Base-by-base conservation (phyloP, 2,329 filamentous ascomycete genomes). In the Raffaelea arxii region DNA sequence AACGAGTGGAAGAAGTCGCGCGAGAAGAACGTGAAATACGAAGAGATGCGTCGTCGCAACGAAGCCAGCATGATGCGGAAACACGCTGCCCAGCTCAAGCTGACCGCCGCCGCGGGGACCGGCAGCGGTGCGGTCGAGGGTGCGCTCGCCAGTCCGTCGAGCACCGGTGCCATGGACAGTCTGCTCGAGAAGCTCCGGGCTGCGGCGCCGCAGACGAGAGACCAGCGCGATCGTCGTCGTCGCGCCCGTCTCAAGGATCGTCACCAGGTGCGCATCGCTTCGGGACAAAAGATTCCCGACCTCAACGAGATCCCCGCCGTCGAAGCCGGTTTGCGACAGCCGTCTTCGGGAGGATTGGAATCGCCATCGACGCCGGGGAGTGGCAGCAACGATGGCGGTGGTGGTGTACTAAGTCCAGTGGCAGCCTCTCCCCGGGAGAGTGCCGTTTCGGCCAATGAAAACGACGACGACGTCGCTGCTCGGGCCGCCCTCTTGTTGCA, bases 11-110 rank as follows among this genome's bases (percentile, higher is more conserved):
- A 91, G 84, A 91, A 84, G 77, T 94, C 89, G 25, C 81, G 82
- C 55, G 87, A 94, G 56, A 97, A 97, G 82, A 98, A 97, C 66
- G 67, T 91, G 19, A 63, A 74, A 25, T 65, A 88, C 51, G 92
- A 98, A 66, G 90, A 95, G 59, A 82, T 77, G 46, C 80, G 82
- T 56, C 86, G 80, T 55, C 83, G 87, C 54, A 94, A 94, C 62
- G 91, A 97, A 65, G 85, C 82, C 32, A 92, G 84, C 38, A 87
- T 97, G 80, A 91, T 91, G 64, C 84, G 91, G 57, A 96, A 95
- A 69, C 78, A 86, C 53, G 76, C 79, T 19, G 76, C 79, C n/a
- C 75, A 83, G 55, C 70, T 82, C 53, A 84, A 84, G 59, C 65
- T 75, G 7, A 62, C 68, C 16, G 59, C 66, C 12, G 62, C 63